Evolutionary conservation across 2,329 filamentous ascomycete species (phyloP).

Genomic region (Sporothrix inflata): DNA sequence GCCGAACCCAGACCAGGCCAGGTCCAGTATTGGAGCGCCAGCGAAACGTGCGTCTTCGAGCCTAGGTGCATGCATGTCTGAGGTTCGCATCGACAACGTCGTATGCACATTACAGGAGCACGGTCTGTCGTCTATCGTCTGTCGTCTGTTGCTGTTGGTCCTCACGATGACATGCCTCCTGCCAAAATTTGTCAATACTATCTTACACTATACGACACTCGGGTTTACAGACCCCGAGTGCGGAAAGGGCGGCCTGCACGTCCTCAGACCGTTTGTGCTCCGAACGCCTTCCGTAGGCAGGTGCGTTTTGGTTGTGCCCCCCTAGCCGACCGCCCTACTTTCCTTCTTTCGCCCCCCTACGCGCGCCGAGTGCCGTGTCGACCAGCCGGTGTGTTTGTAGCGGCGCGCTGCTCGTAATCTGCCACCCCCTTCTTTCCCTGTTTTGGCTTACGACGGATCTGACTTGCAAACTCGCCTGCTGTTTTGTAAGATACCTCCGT

Average conservation of each 20-base stretch:
- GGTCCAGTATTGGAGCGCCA: constrained; percentile 7
- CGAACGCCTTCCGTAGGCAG: neutral
- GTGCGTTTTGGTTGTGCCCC: neutral
- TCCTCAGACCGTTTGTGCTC: neutral
- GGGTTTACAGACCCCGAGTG: neutral
- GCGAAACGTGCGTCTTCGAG: neutral
- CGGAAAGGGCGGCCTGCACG: neutral
- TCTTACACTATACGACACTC: no score
- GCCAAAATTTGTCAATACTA: neutral
- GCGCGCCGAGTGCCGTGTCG: constrained; percentile 3
- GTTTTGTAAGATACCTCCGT: neutral
- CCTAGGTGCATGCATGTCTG: constrained; percentile 16
- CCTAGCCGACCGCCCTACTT: neutral
- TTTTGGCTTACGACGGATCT: neutral
- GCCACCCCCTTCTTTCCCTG: constrained; percentile 4
- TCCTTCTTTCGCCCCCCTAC: neutral
- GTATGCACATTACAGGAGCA: neutral
- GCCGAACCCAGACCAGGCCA: constrained; percentile 15
- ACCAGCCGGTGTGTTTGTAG: neutral
- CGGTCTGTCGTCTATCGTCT: neutral
- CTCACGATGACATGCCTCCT: neutral
- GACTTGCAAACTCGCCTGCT: neutral
- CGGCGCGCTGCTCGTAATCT: neutral
- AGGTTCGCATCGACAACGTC: constrained; percentile 10
- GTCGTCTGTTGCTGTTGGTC: neutral